Percentiles rank a stretch among this genome's conserved stretches.
phyloP scores from a whole-genome alignment of 1,139 yeast species.

The Pneumocystis sp. region DNA sequence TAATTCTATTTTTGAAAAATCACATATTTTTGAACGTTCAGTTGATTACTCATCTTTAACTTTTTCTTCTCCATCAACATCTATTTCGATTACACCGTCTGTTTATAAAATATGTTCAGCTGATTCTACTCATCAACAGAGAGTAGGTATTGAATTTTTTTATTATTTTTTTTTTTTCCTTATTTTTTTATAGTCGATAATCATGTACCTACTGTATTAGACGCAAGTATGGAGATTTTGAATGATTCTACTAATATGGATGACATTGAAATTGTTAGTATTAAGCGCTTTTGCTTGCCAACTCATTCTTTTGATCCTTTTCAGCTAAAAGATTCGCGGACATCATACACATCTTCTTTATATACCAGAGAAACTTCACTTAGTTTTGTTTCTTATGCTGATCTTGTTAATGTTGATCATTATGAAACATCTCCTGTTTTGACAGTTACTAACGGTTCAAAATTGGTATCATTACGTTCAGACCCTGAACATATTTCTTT shows the following conservation, averaged over 20 bases:
- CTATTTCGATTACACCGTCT: not conserved
- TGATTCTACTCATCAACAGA: not conserved
- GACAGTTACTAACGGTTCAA: not conserved
- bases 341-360: not conserved
- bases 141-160: not conserved
- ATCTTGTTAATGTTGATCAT: constrained; percentile 8
- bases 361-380: constrained; percentile 6
- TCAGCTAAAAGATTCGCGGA: not conserved
- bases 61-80: not conserved
- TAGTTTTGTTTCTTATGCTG: constrained; percentile 10
- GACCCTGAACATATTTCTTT: not conserved
- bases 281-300: not conserved
- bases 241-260: constrained; percentile 8
- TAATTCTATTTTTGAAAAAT: not conserved
- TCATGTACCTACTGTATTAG: constrained; percentile 10
- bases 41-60: not conserved
- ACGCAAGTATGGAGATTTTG: constrained; percentile 10
- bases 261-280: constrained; percentile 8
- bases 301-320: not conserved
- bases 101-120: not conserved
- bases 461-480: not conserved
- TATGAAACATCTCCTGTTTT: not conserved
- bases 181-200: constrained; percentile 6
- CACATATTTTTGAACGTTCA: not conserved
- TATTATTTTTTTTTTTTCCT: not conserved